These are phyloP conservation scores for Botrytis porri DNA, from an alignment of 2,329 filamentous ascomycete species.

Conservation along the genomic window DNA sequence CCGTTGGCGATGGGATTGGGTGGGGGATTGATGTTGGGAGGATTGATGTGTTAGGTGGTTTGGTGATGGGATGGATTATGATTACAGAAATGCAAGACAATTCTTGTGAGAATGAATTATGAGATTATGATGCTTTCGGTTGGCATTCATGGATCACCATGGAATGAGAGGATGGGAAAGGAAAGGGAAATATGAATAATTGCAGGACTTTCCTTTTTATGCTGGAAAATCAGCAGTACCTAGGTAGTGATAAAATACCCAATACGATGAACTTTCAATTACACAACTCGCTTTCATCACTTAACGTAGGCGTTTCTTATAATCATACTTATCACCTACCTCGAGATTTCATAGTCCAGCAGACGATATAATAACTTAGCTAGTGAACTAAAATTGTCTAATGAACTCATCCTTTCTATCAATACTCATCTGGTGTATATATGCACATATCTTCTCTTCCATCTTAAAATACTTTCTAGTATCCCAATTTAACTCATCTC, in stretches of 20 bases:
- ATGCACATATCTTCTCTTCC: neutral
- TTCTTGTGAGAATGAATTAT: neutral
- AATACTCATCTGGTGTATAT: neutral
- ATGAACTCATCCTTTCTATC: too few species aligned
- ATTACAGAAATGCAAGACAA: neutral
- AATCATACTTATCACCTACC: accelerated
- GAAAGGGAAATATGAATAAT: neutral
- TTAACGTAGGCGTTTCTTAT: neutral
- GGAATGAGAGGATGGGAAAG: neutral
- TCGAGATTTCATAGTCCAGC: neutral
- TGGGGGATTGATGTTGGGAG: slow-evolving; percentile 47
- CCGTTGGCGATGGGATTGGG: slow-evolving; percentile 46
- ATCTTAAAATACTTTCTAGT: neutral
- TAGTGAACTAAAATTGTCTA: neutral
- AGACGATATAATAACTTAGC: neutral
- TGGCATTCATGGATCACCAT: neutral
- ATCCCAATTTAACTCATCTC: neutral
- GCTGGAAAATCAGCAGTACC: too few species aligned
- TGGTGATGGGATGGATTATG: neutral
- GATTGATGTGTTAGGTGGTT: slow-evolving; percentile 37
- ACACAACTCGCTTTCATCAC: neutral
- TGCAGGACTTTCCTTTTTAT: neutral
- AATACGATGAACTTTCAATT: neutral
- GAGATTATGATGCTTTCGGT: neutral
- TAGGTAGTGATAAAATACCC: neutral